Percentiles rank a stretch among this genome's conserved stretches.
Evolutionary conservation across 257 asterid species (phyloP).

Genomic region (Anisodus tanguticus): DNA sequence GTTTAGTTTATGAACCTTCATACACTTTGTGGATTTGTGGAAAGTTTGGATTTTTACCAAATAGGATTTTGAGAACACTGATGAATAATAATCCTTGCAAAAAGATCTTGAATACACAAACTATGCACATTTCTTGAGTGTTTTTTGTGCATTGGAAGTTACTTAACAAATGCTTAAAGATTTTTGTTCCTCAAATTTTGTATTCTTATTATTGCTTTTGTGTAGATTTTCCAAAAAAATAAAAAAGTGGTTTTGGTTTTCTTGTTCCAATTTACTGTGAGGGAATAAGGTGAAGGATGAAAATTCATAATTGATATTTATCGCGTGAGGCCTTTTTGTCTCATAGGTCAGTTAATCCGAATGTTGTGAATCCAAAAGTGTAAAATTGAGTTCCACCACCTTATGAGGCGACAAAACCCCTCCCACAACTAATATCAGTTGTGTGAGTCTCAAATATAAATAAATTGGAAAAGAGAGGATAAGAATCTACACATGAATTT

Average conservation of each 20-base stretch:
- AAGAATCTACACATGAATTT: constrained; percentile 35
- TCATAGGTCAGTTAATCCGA: not conserved
- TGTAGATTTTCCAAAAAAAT: not conserved
- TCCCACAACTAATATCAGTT: not conserved
- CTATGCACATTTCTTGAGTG: not conserved
- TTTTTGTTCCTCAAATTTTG: not conserved
- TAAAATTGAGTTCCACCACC: not conserved
- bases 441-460: not conserved
- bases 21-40: not conserved
- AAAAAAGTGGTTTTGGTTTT: not conserved
- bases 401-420: not conserved
- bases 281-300: not conserved
- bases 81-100: not conserved
- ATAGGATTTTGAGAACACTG: not conserved
- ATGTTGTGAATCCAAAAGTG: not conserved
- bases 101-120: not conserved
- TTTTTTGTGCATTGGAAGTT: not conserved
- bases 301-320: not conserved
- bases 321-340: not conserved
- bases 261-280: not conserved
- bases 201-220: not conserved
- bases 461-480: constrained; percentile 17
- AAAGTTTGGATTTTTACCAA: not conserved
- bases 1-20: not conserved
- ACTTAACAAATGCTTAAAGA: not conserved